phyloP scores from a whole-genome alignment of 2,329 filamentous ascomycete genomes.

The Aspergillus chevalieri region DNA sequence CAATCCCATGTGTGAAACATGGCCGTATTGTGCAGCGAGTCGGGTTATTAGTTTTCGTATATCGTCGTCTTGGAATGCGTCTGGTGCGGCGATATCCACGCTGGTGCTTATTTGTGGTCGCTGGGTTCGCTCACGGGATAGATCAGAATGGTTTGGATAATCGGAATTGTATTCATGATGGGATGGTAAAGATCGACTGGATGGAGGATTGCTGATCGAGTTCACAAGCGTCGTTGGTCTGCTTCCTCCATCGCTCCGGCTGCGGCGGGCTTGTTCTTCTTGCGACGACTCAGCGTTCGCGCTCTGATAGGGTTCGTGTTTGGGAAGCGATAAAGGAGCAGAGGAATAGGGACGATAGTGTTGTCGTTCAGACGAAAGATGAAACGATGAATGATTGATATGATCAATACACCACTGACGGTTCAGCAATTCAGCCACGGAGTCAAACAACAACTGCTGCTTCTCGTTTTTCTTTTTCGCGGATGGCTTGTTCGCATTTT shows the following conservation, averaged over 20 bases:
- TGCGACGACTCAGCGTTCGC: not conserved
- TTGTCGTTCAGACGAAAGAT: not conserved
- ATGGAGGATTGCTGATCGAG: not conserved
- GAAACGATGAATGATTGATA: not conserved
- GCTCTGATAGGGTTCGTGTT: not conserved
- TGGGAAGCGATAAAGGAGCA: not conserved
- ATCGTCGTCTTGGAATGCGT: not conserved
- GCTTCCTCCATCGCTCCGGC: not conserved
- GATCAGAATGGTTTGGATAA: not conserved
- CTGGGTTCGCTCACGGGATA: not conserved
- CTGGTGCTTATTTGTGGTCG: not conserved
- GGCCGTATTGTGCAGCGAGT: slow-evolving; percentile 30
- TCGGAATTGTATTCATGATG: not conserved
- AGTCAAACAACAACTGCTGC: not conserved
- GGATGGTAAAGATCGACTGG: not conserved
- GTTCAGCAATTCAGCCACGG: not conserved
- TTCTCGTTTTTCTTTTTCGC: not conserved
- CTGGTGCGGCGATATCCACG: not conserved
- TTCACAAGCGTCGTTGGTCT: not conserved
- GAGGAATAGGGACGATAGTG: not conserved
- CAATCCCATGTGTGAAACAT: slow-evolving; percentile 40
- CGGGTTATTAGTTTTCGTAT: not conserved
- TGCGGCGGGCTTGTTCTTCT: not conserved
- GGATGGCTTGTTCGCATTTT: not conserved
- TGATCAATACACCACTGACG: not conserved